phyloP scores from a whole-genome alignment of 2,329 filamentous ascomycete species.

The Gliomastix tumulicola region DNA sequence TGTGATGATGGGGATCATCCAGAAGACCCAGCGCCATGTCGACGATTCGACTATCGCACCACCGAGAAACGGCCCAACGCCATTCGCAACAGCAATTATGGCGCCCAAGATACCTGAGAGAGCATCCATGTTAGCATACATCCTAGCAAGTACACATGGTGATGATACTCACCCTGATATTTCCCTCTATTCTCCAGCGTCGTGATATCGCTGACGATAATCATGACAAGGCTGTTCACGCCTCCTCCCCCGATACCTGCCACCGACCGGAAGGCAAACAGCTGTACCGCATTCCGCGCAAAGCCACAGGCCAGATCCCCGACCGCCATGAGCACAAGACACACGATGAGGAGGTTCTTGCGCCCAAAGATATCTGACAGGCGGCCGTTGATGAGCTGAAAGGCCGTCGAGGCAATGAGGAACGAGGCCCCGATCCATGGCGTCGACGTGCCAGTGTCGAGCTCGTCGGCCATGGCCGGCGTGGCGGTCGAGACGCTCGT shows the following conservation, averaged over 20 bases:
- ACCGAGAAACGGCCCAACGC: conserved; percentile 26
- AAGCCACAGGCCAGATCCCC: conserved; percentile 24
- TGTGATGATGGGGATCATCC: conserved; percentile 14
- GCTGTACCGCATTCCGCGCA: conserved; percentile 16
- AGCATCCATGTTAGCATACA: background rate
- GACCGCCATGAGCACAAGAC: conserved; percentile 15
- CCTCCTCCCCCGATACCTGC: conserved; percentile 26
- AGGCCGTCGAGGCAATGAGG: conserved; percentile 24
- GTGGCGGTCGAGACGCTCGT: conserved; percentile 22
- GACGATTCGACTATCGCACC: conserved; percentile 17
- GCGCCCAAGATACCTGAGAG: conserved; percentile 13
- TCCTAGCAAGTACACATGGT: background rate
- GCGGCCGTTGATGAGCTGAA: conserved; percentile 26
- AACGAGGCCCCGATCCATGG: conserved; percentile 28
- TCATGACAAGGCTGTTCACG: conserved; percentile 24
- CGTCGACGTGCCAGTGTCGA: conserved; percentile 20
- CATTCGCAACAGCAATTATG: conserved; percentile 22
- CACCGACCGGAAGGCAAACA: conserved; percentile 26
- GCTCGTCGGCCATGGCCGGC: conserved; percentile 26
- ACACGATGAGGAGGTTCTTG: conserved; percentile 21
- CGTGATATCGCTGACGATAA: conserved; percentile 27
- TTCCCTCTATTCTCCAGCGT: conserved; percentile 24
- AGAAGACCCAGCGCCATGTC: conserved; percentile 22
- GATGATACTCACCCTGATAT: conserved; percentile 14
- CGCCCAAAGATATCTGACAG: conserved; percentile 26